Base-by-base conservation (phyloP, 352 stramenopile species). In the Phytophthora aleatoria region DNA sequence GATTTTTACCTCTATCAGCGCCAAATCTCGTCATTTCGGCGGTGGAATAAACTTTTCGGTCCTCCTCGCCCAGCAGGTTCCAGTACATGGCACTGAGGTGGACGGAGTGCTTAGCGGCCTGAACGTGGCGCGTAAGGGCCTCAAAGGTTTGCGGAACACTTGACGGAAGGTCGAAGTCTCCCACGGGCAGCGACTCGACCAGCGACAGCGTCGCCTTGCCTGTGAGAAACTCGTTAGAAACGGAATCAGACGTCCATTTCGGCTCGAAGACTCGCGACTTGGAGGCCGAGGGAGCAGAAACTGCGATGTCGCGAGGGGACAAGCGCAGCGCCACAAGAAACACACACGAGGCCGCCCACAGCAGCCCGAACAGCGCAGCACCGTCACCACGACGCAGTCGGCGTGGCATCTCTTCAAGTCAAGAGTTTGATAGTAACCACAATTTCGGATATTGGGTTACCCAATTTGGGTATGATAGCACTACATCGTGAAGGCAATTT, bases 61-160 rank as follows among this genome's bases (percentile, higher is more conserved):
- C 86, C 12, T 81, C 79, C 35, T 72, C 53, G 5, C 82, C 83
- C 13, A 89, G 61, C 31, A 95, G 56, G 53, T 92, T 91, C 84
- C 85, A 95, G 72, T 95, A 95, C 87, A 92, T 95, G 59, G 84
- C 87, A 30, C 79, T 91, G 15, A 95, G 73, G 51, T 94, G 79
- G 49, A 95, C 87, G 7, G 75, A 78, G 49, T 24, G 50, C 3
- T 63, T 78, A 9, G 84, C 85, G 3, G 57, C 49, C 3, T 73
- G 42, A 0, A 90, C 79, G 51, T 73, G 81, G 3, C 58, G 57
- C 16, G 74, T 70, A 33, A 94, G 72, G 30, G 57, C 63, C 26
- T 85, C 76, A 26, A 83, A 83, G 0, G 85, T 95, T 59, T 71
- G 59, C 39, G 57, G 64, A 8, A 74, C 61, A 10, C 44, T 36